phyloP scores from a whole-genome alignment of 169 alveolate genomes.

The Hepatocystis sp. region DNA sequence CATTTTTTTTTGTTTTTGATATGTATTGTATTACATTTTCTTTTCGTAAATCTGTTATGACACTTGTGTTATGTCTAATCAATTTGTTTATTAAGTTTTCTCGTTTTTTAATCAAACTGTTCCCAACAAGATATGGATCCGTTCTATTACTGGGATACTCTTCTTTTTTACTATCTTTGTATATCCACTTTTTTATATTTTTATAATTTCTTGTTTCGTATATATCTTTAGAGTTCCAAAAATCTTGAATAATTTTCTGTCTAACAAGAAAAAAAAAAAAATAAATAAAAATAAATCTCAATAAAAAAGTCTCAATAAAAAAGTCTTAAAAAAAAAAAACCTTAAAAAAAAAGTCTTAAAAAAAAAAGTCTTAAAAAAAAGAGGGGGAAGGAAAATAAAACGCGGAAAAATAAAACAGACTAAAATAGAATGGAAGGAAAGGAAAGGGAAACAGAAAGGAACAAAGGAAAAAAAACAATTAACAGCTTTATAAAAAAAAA shows the following conservation, averaged over 20 bases:
- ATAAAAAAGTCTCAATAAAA: neutral
- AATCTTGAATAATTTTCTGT: conserved; percentile 25
- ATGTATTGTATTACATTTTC: neutral
- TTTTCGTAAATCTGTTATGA: neutral
- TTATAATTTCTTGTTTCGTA: conserved; percentile 35
- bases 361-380: too few relatives aligned
- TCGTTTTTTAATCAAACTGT: neutral
- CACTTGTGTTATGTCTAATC: neutral
- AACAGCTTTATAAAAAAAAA: neutral
- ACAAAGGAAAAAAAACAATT: too few relatives aligned
- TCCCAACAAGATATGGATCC: neutral
- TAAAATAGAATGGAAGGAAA: too few relatives aligned
- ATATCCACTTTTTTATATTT: conserved; percentile 36
- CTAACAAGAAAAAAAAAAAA: conserved; percentile 6
- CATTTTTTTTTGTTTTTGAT: conserved; percentile 6
- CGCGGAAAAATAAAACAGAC: too few relatives aligned
- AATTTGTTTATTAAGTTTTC: conserved; percentile 7
- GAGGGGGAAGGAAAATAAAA: too few relatives aligned
- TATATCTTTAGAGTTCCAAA: conserved; percentile 27
- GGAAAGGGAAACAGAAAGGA: too few relatives aligned
- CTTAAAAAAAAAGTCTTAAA: too few relatives aligned
- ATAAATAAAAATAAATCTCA: neutral
- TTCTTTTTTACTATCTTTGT: neutral
- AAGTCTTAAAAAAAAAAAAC: too few relatives aligned
- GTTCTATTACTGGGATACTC: neutral